Conservation (phyloP, 2,329 filamentous ascomycete genomes). For the Microascus cirrosus region DNA sequence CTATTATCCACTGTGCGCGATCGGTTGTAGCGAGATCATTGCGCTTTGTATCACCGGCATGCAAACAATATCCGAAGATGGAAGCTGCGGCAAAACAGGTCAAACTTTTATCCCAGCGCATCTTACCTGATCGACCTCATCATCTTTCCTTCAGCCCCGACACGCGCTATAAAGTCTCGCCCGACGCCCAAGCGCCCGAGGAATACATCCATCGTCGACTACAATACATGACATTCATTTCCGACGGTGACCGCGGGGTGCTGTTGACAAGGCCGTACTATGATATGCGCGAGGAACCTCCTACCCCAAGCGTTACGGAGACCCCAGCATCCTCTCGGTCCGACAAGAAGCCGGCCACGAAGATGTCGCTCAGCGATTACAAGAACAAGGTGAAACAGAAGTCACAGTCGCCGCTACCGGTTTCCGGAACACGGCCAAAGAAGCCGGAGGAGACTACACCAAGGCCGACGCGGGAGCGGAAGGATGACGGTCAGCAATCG, state of each 20-base stretch:
- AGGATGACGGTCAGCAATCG: background rate
- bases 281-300: constrained; percentile 42
- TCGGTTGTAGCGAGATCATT: background rate
- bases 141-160: constrained; percentile 38
- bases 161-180: constrained; percentile 32
- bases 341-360: constrained; percentile 36
- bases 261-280: constrained; percentile 46
- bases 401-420: constrained; percentile 19
- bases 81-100: constrained; percentile 48
- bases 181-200: constrained; percentile 30
- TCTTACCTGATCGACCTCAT: constrained; percentile 40
- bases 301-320: constrained; percentile 23
- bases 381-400: constrained; percentile 39
- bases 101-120: constrained; percentile 38
- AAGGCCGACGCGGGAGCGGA: background rate
- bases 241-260: constrained; percentile 45
- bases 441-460: constrained; percentile 15
- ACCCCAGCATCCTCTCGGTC: constrained; percentile 18
- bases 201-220: constrained; percentile 38
- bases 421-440: constrained; percentile 15
- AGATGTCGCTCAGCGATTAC: constrained; percentile 48
- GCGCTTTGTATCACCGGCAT: constrained; percentile 5
- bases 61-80: constrained; percentile 22
- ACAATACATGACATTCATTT: constrained; percentile 46
- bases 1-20: background rate